Evolutionary conservation across 2,329 filamentous ascomycete species (phyloP).

Genomic region (Rhytidhysteron rufulum): DNA sequence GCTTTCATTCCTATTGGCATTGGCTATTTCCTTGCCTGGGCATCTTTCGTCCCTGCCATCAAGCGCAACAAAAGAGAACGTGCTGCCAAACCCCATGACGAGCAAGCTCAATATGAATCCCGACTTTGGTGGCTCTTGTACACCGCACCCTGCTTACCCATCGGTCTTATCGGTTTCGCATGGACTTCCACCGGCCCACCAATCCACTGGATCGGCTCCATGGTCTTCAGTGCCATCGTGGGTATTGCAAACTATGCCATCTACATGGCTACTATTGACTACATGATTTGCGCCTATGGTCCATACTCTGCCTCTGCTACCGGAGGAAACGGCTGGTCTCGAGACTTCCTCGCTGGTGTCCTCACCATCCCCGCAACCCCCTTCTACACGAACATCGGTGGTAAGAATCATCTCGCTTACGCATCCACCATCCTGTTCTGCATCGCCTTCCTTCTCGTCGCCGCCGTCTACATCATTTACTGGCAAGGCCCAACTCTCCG

Average conservation of each 20-base stretch:
- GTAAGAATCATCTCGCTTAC: slow-evolving; percentile 45
- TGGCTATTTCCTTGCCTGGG: slow-evolving; percentile 63
- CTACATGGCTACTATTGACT: slow-evolving; percentile 77
- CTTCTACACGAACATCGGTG: slow-evolving; percentile 44
- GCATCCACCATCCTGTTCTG: slow-evolving; percentile 56
- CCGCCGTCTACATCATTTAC: slow-evolving; percentile 51
- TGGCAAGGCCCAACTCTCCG: slow-evolving; percentile 55
- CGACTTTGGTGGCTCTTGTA: slow-evolving; percentile 65
- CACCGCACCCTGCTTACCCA: slow-evolving; percentile 57
- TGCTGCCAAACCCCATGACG: slow-evolving; percentile 12
- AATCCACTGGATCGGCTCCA: slow-evolving; percentile 65
- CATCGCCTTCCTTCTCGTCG: slow-evolving; percentile 46
- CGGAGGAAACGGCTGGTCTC: slow-evolving; percentile 71
- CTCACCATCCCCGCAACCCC: slow-evolving; percentile 67
- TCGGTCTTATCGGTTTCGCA: slow-evolving; percentile 69
- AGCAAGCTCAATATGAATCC: slow-evolving; percentile 39
- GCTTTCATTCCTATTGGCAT: slow-evolving; percentile 58
- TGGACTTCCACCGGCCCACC: slow-evolving; percentile 64
- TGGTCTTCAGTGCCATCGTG: slow-evolving; percentile 63
- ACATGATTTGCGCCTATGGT: slow-evolving; percentile 73
- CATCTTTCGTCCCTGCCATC: slow-evolving; percentile 55
- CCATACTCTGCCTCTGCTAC: slow-evolving; percentile 73
- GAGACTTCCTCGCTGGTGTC: slow-evolving; percentile 72
- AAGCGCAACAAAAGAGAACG: slow-evolving; percentile 34
- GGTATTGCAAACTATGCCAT: slow-evolving; percentile 70